Evolutionary conservation across 371 early-diverging fungal genomes (phyloP), one percentile per base, ranked within the genome.

Genomic region (Mortierella sp.): DNA sequence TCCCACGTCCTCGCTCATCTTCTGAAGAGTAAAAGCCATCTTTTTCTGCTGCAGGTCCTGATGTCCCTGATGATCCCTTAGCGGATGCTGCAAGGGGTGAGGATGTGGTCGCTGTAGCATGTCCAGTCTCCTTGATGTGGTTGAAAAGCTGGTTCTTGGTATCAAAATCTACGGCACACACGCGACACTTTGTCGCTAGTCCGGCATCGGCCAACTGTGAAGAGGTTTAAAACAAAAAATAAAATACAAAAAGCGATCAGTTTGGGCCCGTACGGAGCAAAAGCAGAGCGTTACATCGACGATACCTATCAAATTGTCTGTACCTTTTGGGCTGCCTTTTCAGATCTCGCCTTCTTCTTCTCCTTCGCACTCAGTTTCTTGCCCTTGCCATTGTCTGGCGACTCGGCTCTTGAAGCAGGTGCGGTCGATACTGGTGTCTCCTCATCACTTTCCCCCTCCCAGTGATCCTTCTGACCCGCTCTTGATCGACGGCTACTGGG

Each of bases 71-170:
- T 31, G 54, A 12, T 15, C 42, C 15, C 19, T 34, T 44, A n/a
- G 48, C 44, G 24, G 31, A 48, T 9, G 26, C 23, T 24, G 51
- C 27, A 7, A 34, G 37, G 8, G 44, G 21, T 19, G 44, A 21
- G 0, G 44, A 19, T 19, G 44, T 4, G 15, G 44, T 8, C 19
- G 44, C 19, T 19, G 44, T 44, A 0, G 94, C 93, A 76, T 94
- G 94, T 5, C 93, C 92, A 6, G 87, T 87, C 15, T 62, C 80
- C 52, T 89, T 87, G 51, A 94, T 88, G 65, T 94, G 95, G 1
- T 78, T 71, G 80, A 94, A 94, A 5, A 94, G 72, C 62, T 88
- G 86, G 61, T 89, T 93, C 50, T 91, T 83, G 11, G 89, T 83
- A 12, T 81, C 55, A 79, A 89, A 94, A 31, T 62, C 75, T 8